Base-by-base conservation (phyloP, 192 early-diverging fungal species). In the Allomyces javanicus region DNA sequence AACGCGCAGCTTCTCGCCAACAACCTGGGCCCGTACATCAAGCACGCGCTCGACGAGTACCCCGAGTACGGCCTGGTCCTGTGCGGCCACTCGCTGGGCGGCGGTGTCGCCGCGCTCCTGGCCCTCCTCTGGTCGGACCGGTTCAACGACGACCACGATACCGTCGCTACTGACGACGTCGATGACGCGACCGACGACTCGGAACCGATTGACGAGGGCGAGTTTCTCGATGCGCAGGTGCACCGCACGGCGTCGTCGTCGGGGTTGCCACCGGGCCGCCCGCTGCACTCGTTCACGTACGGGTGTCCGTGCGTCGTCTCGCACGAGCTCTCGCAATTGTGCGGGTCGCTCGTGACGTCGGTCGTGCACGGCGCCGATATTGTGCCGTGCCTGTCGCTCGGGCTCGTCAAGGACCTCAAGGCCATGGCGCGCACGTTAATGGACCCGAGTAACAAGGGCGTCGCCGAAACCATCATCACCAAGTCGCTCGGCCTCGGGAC, bases 61-160 rank as follows among this genome's bases (percentile, higher is more conserved):
- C 87, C 87, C 9, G 82, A 84, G 55, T 96, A 96, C 69, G 83
- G 84, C 2, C 71, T 96, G 62, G 82, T 93, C 3, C 68, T 96
- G 14, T 90, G 87, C 11, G 93, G 93, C 12, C 93, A 96, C 73
- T 89, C 86, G 14, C 71, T 96, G 23, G 93, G 93, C 61, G 91
- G 86, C 26, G 92, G 91, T 2, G 87, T 96, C 4, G 92, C 91
- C 0, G 77, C 87, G 0, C 69, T 92, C 22, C 72, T 96, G 6
- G 77, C 86, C 7, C 75, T 93, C 11, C 67, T 91, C 10, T 96
- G 91, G 93, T 81, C 83, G 26, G 78, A 85, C 26, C 71, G 74
- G 65, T 63, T 24, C 62, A 63, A 17, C 62, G 68, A 25, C 63
- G 63, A 63, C 63, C 19, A 63, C 63, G 33, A 40, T 7, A 40